phyloP scores from a whole-genome alignment of 495 filamentous ascomycete genomes.

The Pseudomonodictys pantanalensis region DNA sequence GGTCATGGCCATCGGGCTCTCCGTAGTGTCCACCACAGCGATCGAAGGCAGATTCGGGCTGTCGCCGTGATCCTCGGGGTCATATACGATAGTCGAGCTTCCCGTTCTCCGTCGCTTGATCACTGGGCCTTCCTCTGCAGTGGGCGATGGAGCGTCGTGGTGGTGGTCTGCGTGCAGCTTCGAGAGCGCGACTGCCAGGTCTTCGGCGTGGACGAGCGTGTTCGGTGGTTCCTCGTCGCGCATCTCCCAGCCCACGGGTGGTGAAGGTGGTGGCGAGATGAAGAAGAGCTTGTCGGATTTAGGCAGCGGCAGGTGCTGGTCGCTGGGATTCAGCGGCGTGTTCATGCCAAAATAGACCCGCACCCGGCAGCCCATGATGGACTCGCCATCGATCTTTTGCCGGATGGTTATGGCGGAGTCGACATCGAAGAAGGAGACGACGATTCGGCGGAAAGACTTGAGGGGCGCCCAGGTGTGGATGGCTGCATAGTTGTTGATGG shows the following conservation, averaged over 20 bases:
- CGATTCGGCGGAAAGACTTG: constrained; percentile 86
- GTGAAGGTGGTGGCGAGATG: constrained; percentile 87
- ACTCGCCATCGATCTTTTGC: constrained; percentile 65
- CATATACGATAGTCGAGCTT: constrained; percentile 70
- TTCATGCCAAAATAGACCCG: constrained; percentile 89
- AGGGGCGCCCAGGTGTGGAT: constrained; percentile 89
- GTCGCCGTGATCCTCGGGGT: constrained; percentile 69
- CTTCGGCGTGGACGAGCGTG: constrained; percentile 86
- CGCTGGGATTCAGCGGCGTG: constrained; percentile 60
- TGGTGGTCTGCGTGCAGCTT: constrained; percentile 39
- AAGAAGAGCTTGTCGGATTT: constrained; percentile 92
- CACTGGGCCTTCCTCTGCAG: constrained; percentile 31
- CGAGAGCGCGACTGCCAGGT: constrained; percentile 76
- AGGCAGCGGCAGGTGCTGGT: constrained; percentile 72
- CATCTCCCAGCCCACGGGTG: constrained; percentile 91
- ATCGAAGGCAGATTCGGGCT: constrained; percentile 82
- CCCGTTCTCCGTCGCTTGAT: constrained; percentile 47
- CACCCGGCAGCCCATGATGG: constrained; percentile 65
- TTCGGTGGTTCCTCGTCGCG: constrained; percentile 88
- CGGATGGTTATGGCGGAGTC: constrained; percentile 72
- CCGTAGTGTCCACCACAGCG: constrained; percentile 83
- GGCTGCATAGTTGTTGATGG: constrained; percentile 64
- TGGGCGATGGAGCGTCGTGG: constrained; percentile 34
- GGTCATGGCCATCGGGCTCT: constrained; percentile 50
- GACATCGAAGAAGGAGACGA: constrained; percentile 77